Conservation (phyloP, 768 basidiomycete genomes). For the Gyrodon lividus region DNA sequence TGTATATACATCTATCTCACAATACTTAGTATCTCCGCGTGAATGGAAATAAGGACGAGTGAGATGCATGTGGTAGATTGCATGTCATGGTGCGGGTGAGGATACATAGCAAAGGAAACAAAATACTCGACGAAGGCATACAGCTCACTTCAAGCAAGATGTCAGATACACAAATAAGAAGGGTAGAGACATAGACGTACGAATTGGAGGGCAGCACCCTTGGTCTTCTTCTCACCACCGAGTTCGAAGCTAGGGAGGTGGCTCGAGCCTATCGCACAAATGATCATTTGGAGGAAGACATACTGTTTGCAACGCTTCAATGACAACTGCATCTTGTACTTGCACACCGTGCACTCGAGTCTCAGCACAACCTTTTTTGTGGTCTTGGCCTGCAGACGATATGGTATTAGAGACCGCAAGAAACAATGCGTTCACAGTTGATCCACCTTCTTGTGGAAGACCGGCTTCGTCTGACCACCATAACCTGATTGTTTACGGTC, state of each 20-base stretch:
- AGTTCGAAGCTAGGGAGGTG: slow-evolving; percentile 80
- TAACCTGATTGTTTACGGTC: slow-evolving; percentile 98
- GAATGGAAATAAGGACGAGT: not conserved
- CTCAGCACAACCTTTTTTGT: slow-evolving; percentile 99
- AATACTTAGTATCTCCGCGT: too few species aligned
- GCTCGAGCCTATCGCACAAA: not conserved
- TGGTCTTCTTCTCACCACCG: slow-evolving; percentile 99
- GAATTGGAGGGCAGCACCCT: slow-evolving; percentile 94
- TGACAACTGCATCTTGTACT: slow-evolving; percentile 94
- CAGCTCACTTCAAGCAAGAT: slow-evolving; percentile 18
- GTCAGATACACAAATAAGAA: slow-evolving; percentile 3
- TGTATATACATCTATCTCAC: too few species aligned
- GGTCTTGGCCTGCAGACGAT: slow-evolving; percentile 76
- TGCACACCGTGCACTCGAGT: slow-evolving; percentile 97
- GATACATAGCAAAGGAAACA: slow-evolving; percentile 25
- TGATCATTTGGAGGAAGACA: slow-evolving; percentile 32
- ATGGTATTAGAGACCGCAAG: not conserved
- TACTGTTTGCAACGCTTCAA: slow-evolving; percentile 99
- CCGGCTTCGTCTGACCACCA: slow-evolving; percentile 99
- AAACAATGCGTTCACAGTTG: not conserved
- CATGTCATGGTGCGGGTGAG: slow-evolving; percentile 27
- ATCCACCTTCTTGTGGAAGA: slow-evolving; percentile 98
- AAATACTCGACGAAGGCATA: slow-evolving; percentile 10
- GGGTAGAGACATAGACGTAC: slow-evolving; percentile 47
- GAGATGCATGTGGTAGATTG: slow-evolving; percentile 23